Evolutionary conservation across 2,329 filamentous ascomycete species (phyloP), one percentile per base, ranked within the genome.

Genomic region (Trichoderma cornu-damae): DNA sequence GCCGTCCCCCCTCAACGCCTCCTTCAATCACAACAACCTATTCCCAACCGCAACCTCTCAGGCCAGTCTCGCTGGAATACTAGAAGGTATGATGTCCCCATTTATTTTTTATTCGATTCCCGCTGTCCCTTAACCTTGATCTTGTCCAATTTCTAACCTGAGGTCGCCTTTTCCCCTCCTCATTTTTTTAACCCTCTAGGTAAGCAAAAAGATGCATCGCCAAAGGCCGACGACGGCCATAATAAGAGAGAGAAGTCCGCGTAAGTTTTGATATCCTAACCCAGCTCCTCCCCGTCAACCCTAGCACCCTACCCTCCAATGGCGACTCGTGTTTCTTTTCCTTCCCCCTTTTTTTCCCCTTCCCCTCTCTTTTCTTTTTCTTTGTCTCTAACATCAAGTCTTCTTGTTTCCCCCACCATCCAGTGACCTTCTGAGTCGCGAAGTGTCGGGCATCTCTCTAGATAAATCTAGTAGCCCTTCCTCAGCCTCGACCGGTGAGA

Each of bases 381-480:
- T 14, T 11, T 16, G 8, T n/a, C 24, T 14, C 55, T 58, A n/a
- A 58, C 48, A 24, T 14, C 11, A 6, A 26, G 7, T 5, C 24
- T 28, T n/a, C n/a, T n/a, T n/a, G n/a, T n/a, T 40, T 9, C 5
- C 5, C 30, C 11, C 20, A 4, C 22, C 58, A 28, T 51, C 4
- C 63, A 94, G 90, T 61, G 94, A 97, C 70, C 80, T 96, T 28
- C 79, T 99, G 43, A 92, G 91, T 40, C 89, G 90, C 69, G 93
- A 97, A 69, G 89, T 99, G 9, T 96, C 92, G 1, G 90, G 91
- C 52, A 97, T 97, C 66, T 95, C 91, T 55, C 85, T 97, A 16
- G 91, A 95, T 68, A 96, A 91, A 70, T 78, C 77, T 22, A 74
- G 73, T 57, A 75, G 73, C 40, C 44, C 44, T 20, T 75, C 76